Percentiles rank a stretch among this genome's conserved stretches.
Evolutionary conservation across 2,329 filamentous ascomycete species (phyloP).

Genomic region (Alternaria infectoria): DNA sequence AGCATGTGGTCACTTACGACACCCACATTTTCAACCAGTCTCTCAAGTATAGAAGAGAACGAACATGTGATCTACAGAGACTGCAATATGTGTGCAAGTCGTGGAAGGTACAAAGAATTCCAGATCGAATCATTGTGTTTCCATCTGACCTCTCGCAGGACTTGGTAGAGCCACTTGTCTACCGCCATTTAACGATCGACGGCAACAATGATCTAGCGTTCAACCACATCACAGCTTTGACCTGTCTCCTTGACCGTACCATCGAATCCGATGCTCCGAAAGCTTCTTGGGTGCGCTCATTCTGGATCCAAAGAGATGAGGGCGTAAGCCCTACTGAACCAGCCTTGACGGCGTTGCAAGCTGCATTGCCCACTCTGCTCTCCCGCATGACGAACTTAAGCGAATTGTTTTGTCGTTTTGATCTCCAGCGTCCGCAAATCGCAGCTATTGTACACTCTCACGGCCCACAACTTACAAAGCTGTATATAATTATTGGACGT

Average conservation of each 20-base stretch:
- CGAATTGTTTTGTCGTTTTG: not conserved
- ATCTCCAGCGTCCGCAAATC: not conserved
- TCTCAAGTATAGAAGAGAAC: not conserved
- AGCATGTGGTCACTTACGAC: not conserved
- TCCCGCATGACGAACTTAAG: not conserved
- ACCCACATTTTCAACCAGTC: slow-evolving; percentile 6
- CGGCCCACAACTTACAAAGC: not conserved
- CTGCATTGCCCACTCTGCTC: not conserved
- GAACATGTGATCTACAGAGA: not conserved
- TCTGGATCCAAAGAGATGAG: not conserved
- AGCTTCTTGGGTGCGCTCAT: not conserved
- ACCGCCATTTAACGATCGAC: not conserved
- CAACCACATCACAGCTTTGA: not conserved
- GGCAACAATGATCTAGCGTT: not conserved
- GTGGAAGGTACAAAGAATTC: not conserved
- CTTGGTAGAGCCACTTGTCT: not conserved
- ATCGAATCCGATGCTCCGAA: not conserved
- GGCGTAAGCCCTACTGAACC: not conserved
- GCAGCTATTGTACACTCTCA: not conserved
- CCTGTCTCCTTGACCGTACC: not conserved
- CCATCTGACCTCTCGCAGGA: slow-evolving; percentile 1
- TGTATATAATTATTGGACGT: not conserved
- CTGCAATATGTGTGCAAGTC: not conserved
- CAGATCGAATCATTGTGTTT: not conserved
- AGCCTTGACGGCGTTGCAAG: not conserved